Evolutionary conservation across 352 stramenopile genomes (phyloP), one percentile per base, ranked within the genome.

Genomic region (Aphanomyces astaci): DNA sequence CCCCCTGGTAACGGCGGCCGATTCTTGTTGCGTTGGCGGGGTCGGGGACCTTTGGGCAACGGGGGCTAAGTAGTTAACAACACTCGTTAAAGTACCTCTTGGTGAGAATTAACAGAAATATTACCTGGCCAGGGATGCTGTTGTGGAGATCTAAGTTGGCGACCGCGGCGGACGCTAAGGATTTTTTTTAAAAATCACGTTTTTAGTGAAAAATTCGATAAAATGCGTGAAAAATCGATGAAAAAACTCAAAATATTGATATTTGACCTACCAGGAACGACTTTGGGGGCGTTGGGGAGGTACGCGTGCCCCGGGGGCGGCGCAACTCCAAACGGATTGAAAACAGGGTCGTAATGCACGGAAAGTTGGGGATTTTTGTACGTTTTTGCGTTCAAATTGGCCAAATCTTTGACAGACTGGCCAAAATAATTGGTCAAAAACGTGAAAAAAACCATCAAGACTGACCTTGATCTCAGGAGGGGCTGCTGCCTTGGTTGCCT

Each of bases 301-400:
- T 49, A n/a, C 13, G 33, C 60, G 27, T 62, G 46, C 5, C n/a
- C 46, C 11, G 25, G 25, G 11, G 60, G 60, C 22, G 60, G 60
- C 19, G 60, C 60, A 15, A 66, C 60, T 13, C 60, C 60, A 24
- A 54, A 66, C 4, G 60, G 60, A 66, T 66, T 66, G 28, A 66
- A 66, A 22, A 66, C 32, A 4, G 60, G 60, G 32, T 66, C 28
- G 48, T 66, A 66, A 27, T 66, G 60, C 15, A 66, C 33, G 19
- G 60, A 66, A 22, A 55, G 60, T 36, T 66, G 33, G 3, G 60
- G 60, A 30, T 66, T 66, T 30, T 66, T 60, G 30, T 57, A 66
- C 5, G 22, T 24, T 62, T 66, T 43, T 39, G 46, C 40, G 32
- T 66, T 66, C 17, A 13, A 10, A 11, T 32, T 36, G 25, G 46